Base-by-base conservation (phyloP, 352 stramenopile genomes). In the Phytopythium helicoides region DNA sequence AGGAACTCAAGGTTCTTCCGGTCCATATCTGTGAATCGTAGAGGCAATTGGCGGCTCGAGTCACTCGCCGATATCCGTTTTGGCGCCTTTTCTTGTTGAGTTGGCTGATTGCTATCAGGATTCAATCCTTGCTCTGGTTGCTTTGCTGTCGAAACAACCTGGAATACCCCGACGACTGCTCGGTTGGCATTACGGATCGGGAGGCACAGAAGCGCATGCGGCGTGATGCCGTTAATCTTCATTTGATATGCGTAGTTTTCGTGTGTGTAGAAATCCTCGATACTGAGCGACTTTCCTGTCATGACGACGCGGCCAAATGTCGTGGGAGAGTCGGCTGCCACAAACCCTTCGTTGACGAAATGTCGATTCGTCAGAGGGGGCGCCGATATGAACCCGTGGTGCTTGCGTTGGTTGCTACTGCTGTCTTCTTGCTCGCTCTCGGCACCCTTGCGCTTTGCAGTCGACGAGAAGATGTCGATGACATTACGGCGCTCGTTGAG, bases 261-360 rank as follows among this genome's bases (percentile, higher is more conserved):
- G 34, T 86, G 70, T 16, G 74, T 84, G 62, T 81, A 78, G 28
- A 76, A 76, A 18, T 84, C 70, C 23, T 74, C 69, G 36, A 86
- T 85, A 34, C 70, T 55, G 42, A 84, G 66, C 47, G 62, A 60
- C 50, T 78, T 75, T 16, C 60, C 75, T 2, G 77, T 84, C 78
- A 89, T 81, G 54, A 87, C 66, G 22, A 89, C 78, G 16, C 77
- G 78, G 3, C 71, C 76, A 38, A 78, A 89, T 9, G 80, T 79
- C 21, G 78, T 89, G 0, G 75, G 60, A 40, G 73, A 85, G 47
- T 89, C 78, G 0, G 71, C 68, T 1, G 71, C 52, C 6, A 86
- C 59, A 23, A 83, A 81, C 16, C 78, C 78, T 62, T 89, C 78
- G 31, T 68, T 79, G 1, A 59, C 60, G 44, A 80, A 80, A 9